Conservation (phyloP, 139 green algal genomes). For the Coelastrella sp. region DNA sequence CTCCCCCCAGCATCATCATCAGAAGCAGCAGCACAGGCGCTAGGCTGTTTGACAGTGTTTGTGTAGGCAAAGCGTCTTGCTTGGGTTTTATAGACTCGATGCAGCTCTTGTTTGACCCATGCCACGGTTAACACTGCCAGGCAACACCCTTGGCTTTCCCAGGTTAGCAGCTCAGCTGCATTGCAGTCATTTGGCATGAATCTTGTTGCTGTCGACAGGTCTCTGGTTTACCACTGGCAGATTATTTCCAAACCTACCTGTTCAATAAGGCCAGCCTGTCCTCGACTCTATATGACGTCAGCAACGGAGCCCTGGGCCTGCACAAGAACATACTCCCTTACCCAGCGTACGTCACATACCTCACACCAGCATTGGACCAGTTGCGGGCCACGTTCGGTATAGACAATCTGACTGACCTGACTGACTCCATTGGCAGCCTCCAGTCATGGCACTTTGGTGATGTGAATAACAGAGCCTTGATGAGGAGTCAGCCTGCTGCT, state of each 20-base stretch:
- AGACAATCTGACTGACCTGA: background rate
- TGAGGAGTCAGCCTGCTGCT: background rate
- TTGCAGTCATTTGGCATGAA: background rate
- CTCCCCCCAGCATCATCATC: background rate
- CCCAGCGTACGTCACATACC: conserved; percentile 24
- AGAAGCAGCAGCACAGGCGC: background rate
- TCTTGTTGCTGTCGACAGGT: conserved; percentile 17
- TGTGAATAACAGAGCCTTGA: background rate
- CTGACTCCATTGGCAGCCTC: background rate
- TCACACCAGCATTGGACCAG: background rate
- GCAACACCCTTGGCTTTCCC: no score
- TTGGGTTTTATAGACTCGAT: no score
- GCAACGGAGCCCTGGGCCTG: background rate
- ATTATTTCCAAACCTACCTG: conserved; percentile 11
- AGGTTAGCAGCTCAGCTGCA: no score
- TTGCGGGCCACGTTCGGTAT: background rate
- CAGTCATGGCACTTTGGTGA: background rate
- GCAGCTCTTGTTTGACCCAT: background rate
- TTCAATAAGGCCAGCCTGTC: background rate
- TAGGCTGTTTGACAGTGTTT: background rate
- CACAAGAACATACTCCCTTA: background rate
- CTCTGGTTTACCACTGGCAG: conserved; percentile 2
- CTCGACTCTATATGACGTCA: conserved; percentile 19
- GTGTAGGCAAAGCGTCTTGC: no score
- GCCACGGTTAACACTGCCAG: no score